These are phyloP conservation scores for Barnettozyma californica DNA, from an alignment of 805 yeast species.

Conservation along the genomic window DNA sequence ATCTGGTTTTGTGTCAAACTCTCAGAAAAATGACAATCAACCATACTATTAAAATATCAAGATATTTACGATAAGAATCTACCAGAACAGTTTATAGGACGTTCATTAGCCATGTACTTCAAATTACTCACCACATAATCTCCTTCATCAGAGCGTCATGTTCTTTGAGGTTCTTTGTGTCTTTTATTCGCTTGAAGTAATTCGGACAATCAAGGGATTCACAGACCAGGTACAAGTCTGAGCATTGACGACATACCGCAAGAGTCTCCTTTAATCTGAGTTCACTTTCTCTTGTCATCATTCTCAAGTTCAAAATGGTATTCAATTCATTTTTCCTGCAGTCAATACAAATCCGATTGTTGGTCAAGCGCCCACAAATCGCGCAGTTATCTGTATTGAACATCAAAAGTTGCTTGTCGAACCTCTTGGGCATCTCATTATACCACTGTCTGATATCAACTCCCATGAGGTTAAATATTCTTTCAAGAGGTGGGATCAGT, in stretches of 20 bases:
- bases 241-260: constrained; percentile 34
- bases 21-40: background rate
- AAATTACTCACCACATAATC: background rate
- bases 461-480: constrained; percentile 79
- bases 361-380: constrained; percentile 16
- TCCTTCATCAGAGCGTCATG: constrained; percentile 10
- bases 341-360: constrained; percentile 27
- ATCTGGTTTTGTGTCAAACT: background rate
- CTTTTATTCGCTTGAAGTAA: constrained; percentile 48
- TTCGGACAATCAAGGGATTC: constrained; percentile 61
- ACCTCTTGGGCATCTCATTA: constrained; percentile 52
- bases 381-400: constrained; percentile 13
- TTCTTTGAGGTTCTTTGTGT: constrained; percentile 26
- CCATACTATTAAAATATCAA: background rate
- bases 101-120: too few species aligned
- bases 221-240: constrained; percentile 39
- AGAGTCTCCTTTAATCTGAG: constrained; percentile 25
- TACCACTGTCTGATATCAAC: constrained; percentile 79
- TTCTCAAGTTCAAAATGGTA: constrained; percentile 30
- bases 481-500: constrained; percentile 82
- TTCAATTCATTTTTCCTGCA: constrained; percentile 33
- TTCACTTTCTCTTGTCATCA: constrained; percentile 26
- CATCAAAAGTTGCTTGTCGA: constrained; percentile 4
- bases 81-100: background rate
- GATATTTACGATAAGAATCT: background rate